These are phyloP conservation scores for Ulota crispa DNA, from an alignment of 225 moss, liverwort and hornwort species.

Conservation along the genomic window DNA sequence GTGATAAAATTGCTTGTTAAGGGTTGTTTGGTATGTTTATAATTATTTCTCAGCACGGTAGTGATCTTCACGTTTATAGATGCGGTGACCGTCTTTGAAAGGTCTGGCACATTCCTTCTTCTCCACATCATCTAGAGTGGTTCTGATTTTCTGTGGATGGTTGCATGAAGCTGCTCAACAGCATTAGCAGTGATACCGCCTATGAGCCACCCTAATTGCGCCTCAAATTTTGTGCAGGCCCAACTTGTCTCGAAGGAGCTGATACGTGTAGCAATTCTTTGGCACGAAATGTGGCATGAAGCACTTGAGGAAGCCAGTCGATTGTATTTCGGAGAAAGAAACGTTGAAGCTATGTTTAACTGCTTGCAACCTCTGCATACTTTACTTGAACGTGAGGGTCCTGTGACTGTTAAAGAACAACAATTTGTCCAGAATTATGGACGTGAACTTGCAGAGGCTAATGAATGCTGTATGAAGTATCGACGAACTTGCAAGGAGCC, in stretches of 20 bases:
- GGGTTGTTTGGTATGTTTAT: neutral
- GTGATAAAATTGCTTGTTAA: neutral
- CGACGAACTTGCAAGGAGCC: conserved; percentile 88
- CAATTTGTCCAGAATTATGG: conserved; percentile 90
- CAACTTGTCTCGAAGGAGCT: conserved; percentile 96
- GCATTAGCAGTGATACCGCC: neutral
- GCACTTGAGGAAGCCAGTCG: conserved; percentile 99
- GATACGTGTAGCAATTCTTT: conserved; percentile 95
- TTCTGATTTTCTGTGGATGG: neutral
- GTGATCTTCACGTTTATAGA: neutral
- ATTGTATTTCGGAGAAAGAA: conserved; percentile 90
- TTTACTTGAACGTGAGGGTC: conserved; percentile 77
- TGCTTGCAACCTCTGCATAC: conserved; percentile 82
- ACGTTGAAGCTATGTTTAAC: conserved; percentile 89
- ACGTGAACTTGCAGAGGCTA: conserved; percentile 92
- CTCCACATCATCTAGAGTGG: neutral
- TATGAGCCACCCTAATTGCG: conserved; percentile 1
- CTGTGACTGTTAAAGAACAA: conserved; percentile 82
- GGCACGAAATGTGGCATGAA: conserved; percentile 99
- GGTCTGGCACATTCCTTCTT: neutral
- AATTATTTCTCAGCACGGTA: neutral
- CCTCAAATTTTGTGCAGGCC: conserved; percentile 58
- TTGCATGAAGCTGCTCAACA: neutral
- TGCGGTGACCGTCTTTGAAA: neutral
- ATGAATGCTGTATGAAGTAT: conserved; percentile 96